Evolutionary conservation across 164 flowering plant species (phyloP).

Genomic region (Vitis labrusca): DNA sequence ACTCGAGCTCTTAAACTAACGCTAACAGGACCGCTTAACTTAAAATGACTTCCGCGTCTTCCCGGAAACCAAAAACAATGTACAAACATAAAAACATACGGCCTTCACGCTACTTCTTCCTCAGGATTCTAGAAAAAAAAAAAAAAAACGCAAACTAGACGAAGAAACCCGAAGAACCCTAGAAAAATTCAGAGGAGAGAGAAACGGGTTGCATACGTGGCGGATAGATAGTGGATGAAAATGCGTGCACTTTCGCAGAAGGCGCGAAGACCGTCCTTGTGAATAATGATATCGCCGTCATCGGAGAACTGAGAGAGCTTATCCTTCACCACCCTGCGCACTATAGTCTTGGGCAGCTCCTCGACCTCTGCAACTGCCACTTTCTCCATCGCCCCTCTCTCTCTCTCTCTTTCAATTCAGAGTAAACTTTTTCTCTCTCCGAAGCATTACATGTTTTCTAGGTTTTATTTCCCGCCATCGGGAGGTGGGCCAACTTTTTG

Average conservation of each 20-base stretch:
- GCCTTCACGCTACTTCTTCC: no score
- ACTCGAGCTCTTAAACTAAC: no score
- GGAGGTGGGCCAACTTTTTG: no score
- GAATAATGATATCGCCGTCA: slow-evolving; percentile 34
- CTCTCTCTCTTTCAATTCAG: slow-evolving; percentile 1
- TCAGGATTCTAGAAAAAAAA: neutral
- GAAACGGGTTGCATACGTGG: slow-evolving; percentile 42
- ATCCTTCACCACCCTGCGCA: slow-evolving; percentile 63
- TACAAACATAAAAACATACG: no score
- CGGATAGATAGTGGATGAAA: slow-evolving; percentile 78
- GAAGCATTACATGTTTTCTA: neutral
- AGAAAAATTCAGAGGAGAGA: neutral
- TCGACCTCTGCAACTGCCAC: slow-evolving; percentile 36
- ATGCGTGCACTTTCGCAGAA: slow-evolving; percentile 64
- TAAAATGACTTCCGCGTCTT: no score
- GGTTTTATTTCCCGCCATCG: slow-evolving; percentile 7
- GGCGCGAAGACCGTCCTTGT: slow-evolving; percentile 53
- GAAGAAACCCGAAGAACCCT: neutral
- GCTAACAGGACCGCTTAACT: no score
- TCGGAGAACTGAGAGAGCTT: slow-evolving; percentile 45
- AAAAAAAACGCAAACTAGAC: neutral
- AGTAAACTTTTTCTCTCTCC: neutral
- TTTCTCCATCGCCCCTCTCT: slow-evolving; percentile 26
- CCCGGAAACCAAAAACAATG: no score
- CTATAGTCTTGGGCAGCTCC: slow-evolving; percentile 63